These are phyloP conservation scores for Solanum etuberosum DNA, from an alignment of 257 asterid species.

Conservation along the genomic window DNA sequence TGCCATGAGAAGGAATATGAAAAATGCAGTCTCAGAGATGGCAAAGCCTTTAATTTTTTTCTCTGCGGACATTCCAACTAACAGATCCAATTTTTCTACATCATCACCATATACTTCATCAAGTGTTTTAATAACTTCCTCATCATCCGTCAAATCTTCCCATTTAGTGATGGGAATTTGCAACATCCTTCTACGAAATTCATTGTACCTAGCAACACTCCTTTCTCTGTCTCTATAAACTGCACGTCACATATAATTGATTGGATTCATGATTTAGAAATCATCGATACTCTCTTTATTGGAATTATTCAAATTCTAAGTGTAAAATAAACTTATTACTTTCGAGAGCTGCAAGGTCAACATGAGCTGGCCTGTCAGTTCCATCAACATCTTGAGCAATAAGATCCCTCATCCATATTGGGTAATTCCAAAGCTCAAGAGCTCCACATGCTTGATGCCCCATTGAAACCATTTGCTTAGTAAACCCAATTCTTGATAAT, in stretches of 20 bases:
- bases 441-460: constrained; percentile 71
- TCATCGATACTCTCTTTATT: too few relatives aligned
- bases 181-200: constrained; percentile 31
- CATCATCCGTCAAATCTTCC: constrained; percentile 47
- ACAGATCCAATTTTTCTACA: constrained; percentile 44
- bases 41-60: constrained; percentile 57
- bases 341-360: constrained; percentile 51
- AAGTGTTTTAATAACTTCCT: constrained; percentile 29
- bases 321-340: constrained; percentile 17
- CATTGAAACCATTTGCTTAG: constrained; percentile 52
- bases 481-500: constrained; percentile 29
- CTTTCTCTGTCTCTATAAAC: constrained; percentile 64
- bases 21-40: constrained; percentile 51
- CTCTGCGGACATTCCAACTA: constrained; percentile 49
- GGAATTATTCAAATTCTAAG: too few relatives aligned
- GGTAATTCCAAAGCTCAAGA: constrained; percentile 57
- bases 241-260: neutral
- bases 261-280: too few relatives aligned
- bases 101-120: constrained; percentile 34
- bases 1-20: constrained; percentile 56
- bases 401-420: constrained; percentile 41
- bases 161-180: constrained; percentile 55
- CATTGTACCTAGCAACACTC: constrained; percentile 52
- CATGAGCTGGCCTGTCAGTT: constrained; percentile 26
- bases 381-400: constrained; percentile 38